Evolutionary conservation across 805 yeast genomes (phyloP), one percentile per base, ranked within the genome.

Genomic region (Candida qinlingensis): DNA sequence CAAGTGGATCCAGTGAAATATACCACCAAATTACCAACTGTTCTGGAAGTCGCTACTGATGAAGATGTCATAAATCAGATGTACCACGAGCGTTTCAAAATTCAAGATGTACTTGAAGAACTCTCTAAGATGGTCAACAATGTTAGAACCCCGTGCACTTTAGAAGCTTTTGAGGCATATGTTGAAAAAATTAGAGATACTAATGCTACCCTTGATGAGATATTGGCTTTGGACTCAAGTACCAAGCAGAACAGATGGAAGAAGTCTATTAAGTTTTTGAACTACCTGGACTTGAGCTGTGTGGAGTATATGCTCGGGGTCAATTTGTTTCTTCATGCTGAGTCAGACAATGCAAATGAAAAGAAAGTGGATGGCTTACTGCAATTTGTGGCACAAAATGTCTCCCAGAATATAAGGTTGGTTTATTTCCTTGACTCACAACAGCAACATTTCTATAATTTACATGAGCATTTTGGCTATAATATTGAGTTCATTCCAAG

Each of bases 391-490:
- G 33, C 39, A 27, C 36, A 31, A 13, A 39, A 42, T 19, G 26
- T 37, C 11, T 27, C 34, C 37, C 46, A 49, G 36, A 10, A 37
- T 27, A 33, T 46, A 5, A 37, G 39, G 25, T 19, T 43, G 9
- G 30, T 40, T 6, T 45, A 49, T 39, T 45, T 49, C 33, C 31
- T 49, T 3, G 44, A 49, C 19, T 26, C 41, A 6, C 39, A 45
- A n/a, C 46, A 46, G 12, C 42, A 46, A 25, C 36, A 42, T 9
- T 37, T 38, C 13, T 49, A 45, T n/a, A 33, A 45, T 29, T 26
- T 49, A 13, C n/a, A n/a, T 7, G 13, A 42, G 13, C 52, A 49
- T 37, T 49, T 49, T 40, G 52, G 52, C 25, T 30, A 27, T 12
- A 26, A 28, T n/a, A 34, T 49, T 39, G 40, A 46, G 5, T 26